Conservation (phyloP, 2,329 filamentous ascomycete genomes). For the Colletotrichum trifolii region DNA sequence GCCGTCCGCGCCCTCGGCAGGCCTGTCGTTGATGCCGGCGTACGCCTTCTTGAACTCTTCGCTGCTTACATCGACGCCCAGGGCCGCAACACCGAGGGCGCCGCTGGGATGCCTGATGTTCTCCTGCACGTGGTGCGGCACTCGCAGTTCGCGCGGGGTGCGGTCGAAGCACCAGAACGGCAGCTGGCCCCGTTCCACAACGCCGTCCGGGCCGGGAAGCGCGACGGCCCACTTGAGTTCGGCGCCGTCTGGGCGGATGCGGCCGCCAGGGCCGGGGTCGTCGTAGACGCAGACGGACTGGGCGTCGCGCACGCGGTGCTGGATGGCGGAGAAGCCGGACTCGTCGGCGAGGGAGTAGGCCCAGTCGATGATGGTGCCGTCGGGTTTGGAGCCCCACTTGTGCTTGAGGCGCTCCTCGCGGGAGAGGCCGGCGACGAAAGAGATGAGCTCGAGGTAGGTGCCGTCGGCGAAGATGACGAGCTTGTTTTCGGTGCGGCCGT, state of each 20-base stretch:
- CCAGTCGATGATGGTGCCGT: constrained; percentile 68
- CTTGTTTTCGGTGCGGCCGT: constrained; percentile 69
- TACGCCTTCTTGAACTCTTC: constrained; percentile 31
- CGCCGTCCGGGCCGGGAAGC: constrained; percentile 43
- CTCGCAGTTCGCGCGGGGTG: constrained; percentile 65
- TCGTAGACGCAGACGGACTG: constrained; percentile 56
- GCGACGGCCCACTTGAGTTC: constrained; percentile 70
- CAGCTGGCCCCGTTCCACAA: constrained; percentile 57
- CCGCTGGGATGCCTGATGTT: constrained; percentile 61
- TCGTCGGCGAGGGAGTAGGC: constrained; percentile 60
- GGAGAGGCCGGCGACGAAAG: constrained; percentile 57
- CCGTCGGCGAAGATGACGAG: constrained; percentile 73
- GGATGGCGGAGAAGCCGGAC: constrained; percentile 51
- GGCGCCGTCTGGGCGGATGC: constrained; percentile 64
- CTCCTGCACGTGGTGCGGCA: constrained; percentile 55
- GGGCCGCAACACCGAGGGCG: constrained; percentile 59
- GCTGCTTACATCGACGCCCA: constrained; percentile 50
- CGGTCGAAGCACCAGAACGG: constrained; percentile 77
- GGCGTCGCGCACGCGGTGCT: constrained; percentile 45
- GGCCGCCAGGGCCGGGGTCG: constrained; percentile 62
- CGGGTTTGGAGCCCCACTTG: constrained; percentile 66
- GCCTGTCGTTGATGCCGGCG: constrained; percentile 16
- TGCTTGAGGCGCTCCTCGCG: constrained; percentile 58
- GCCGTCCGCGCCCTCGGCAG: constrained; percentile 9
- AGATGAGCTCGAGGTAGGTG: constrained; percentile 74